Evolutionary conservation across 2,329 filamentous ascomycete species (phyloP), one percentile per base, ranked within the genome.

Genomic region (Fusarium burgessii): DNA sequence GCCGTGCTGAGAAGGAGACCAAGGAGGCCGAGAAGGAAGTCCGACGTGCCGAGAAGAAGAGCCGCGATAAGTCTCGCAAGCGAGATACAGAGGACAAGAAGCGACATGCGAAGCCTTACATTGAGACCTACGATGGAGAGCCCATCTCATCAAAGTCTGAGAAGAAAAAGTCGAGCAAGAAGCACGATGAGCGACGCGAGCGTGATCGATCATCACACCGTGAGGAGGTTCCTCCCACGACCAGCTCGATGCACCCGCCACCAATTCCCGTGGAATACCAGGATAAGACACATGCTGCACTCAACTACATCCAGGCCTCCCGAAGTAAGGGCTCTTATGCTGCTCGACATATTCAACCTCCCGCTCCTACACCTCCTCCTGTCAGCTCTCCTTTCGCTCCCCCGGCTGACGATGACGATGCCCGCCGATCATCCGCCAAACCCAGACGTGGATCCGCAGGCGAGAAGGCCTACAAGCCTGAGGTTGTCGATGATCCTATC

Each of bases 91-190:
- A 82, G 51, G 80, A 81, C 17, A 83, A 82, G 77, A 80, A 78
- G 72, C 76, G 76, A 47, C 70, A 76, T 69, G 65, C 63, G 58
- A 82, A 78, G 32, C 74, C 77, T 8, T 82, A 82, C 41, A 77
- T 80, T n/a, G 82, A 83, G 62, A 62, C 70, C 2, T 78, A 75
- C 17, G 78, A 80, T 3, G 80, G 81, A 2, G 66, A 69, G 15
- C 63, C 64, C 5, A 25, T 54, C 6, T 52, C 67, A 17, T 52
- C 67, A 13, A 67, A 77, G 69, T 70, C 77, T 0, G 79, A 81
- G 43, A 80, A 81, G 77, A 83, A 83, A 73, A 82, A 81, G 72
- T 78, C 78, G 41, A 80, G 77, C 72, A 82, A 80, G 66, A 82
- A 81, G 72, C 77, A 81, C 62, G 81, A 83, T 6, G 78, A 81